Conservation (phyloP, 164 flowering plant genomes). For the Piper longum region DNA sequence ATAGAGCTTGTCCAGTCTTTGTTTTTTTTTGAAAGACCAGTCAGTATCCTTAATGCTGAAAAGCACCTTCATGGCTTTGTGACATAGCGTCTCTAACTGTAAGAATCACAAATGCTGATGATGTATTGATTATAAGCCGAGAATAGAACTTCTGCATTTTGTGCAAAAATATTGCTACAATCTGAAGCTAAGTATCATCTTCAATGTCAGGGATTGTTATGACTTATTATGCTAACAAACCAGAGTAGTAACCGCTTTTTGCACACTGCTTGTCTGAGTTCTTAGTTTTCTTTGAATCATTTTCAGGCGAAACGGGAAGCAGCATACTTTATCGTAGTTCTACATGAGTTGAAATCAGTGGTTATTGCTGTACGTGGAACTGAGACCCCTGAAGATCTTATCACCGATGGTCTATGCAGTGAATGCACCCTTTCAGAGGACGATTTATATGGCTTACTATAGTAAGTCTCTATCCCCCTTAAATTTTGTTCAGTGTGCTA, state of each 20-base stretch:
- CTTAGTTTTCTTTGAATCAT: slow-evolving; percentile 5
- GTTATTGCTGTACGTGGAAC: slow-evolving; percentile 84
- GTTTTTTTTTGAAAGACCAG: background rate
- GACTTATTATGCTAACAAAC: too few species aligned
- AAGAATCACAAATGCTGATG: too few species aligned
- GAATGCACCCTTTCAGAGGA: slow-evolving; percentile 46
- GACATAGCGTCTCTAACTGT: too few species aligned
- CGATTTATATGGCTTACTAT: slow-evolving; percentile 69
- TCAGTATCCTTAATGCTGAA: too few species aligned
- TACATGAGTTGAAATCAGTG: slow-evolving; percentile 44
- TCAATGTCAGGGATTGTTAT: too few species aligned
- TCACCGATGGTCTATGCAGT: slow-evolving; percentile 71
- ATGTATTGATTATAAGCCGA: too few species aligned
- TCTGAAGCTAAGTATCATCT: too few species aligned
- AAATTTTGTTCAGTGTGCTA: slow-evolving; percentile 1
- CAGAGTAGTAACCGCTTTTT: too few species aligned
- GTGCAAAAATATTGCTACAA: too few species aligned
- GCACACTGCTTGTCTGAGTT: background rate
- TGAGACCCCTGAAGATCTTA: slow-evolving; percentile 86
- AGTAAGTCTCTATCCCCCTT: slow-evolving; percentile 26
- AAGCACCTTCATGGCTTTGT: too few species aligned
- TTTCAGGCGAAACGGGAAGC: slow-evolving; percentile 56
- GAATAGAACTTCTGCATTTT: too few species aligned
- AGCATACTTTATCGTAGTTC: slow-evolving; percentile 61
- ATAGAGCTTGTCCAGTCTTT: background rate